phyloP scores from a whole-genome alignment of 2,329 filamentous ascomycete species.

The Exophiala sp. region DNA sequence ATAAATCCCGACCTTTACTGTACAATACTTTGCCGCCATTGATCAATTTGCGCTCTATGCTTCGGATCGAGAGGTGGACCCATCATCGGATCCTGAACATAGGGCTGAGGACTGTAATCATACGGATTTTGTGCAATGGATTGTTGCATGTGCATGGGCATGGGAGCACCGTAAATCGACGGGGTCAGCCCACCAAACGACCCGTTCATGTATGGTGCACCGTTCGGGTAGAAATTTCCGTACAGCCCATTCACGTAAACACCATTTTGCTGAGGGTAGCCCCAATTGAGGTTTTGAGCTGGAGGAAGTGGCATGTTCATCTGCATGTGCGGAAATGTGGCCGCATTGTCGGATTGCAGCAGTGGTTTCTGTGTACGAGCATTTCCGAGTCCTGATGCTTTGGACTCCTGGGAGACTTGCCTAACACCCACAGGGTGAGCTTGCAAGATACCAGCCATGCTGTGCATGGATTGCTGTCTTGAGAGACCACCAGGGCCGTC shows the following conservation, averaged over 20 bases:
- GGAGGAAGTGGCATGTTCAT: conserved; percentile 1
- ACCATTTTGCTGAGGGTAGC: conserved; percentile 13
- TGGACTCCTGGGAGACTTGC: conserved; percentile 17
- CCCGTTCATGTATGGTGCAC: conserved; percentile 14
- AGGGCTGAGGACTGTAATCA: conserved; percentile 17
- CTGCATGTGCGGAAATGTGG: neutral
- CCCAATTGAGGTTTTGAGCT: conserved; percentile 6
- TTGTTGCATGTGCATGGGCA: conserved; percentile 25
- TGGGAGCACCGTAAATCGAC: conserved; percentile 12
- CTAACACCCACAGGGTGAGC: conserved; percentile 46
- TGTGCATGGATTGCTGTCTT: conserved; percentile 37
- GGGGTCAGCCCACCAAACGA: conserved; percentile 1
- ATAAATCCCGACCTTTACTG: conserved; percentile 6
- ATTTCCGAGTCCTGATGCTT: conserved; percentile 1
- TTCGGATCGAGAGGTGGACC: conserved; percentile 44
- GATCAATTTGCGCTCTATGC: conserved; percentile 57
- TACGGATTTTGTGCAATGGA: conserved; percentile 9
- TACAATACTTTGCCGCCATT: conserved; percentile 47
- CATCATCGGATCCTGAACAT: conserved; percentile 28
- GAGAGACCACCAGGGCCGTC: neutral
- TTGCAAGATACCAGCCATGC: conserved; percentile 50
- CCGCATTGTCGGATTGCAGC: neutral
- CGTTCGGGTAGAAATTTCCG: conserved; percentile 14
- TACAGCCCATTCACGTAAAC: conserved; percentile 6
- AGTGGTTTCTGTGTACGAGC: conserved; percentile 2